Base-by-base conservation (phyloP, 768 basidiomycete species). In the Tylopilus plumbeoviolaceoides region DNA sequence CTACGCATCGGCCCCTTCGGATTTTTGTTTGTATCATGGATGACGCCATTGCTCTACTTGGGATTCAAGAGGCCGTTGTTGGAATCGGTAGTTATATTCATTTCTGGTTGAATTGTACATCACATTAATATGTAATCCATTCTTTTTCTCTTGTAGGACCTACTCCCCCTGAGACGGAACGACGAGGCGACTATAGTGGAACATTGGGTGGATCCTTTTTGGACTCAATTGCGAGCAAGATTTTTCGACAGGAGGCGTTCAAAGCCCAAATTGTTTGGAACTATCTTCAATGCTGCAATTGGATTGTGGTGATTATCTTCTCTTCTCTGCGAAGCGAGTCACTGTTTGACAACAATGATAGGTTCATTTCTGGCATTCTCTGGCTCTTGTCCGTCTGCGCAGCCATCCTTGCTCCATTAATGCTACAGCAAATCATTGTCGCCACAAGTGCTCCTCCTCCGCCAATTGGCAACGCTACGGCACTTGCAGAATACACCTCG, bases 61-160 rank as follows among this genome's bases (percentile, higher is more conserved):
- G 64, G 64, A 47, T 49, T 61, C 28, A 65, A 63, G 55, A 57
- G 64, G 30, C 64, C 64, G n/a, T 55, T 65, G 55, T 50, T 65
- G 59, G 61, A 65, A 65, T 61, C 64, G 64, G 64, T 65, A 61
- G 61, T 61, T 65, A 63, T 65, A 54, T 65, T 59, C 28, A 18
- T 38, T 55, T 63, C 56, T 57, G 59, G 63, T 14, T 65, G 28
- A 63, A 6, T 5, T 58, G 56, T 63, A 65, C 30, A 50, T 55
- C 51, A 33, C 35, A 42, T 64, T 61, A 44, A 60, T 46, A 48
- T 60, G 51, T 30, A 30, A 49, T 52, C 43, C 25, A 38, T 54
- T 20, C 47, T 52, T 51, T 43, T 41, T 39, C 47, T 39, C 8
- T 9, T 58, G 53, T 46, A 66, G 64, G 64, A 65, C 42, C 30